Base-by-base conservation (phyloP, 2,329 filamentous ascomycete genomes). In the Botrytis squamosa region DNA sequence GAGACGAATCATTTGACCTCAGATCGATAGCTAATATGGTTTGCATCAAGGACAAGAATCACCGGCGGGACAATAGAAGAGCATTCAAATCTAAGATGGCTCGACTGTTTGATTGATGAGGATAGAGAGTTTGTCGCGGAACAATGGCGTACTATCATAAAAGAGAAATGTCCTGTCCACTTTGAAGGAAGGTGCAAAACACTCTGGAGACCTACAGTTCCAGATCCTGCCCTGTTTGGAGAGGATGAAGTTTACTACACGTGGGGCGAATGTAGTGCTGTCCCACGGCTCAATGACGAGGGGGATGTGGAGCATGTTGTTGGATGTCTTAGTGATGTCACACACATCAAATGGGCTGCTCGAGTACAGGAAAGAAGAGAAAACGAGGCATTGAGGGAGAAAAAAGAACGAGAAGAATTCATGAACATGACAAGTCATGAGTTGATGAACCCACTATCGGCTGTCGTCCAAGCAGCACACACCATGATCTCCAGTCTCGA, bases 351-450 rank as follows among this genome's bases (percentile, higher is more conserved):
- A 49, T 73, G 64, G 64, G 49, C 71, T 25, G 75, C 78, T 52
- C 70, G 25, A 40, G 72, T 76, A 44, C 46, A 69, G 40, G 38
- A 73, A 36, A 73, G 55, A 85, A 78, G 85, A 87, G 75, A 75
- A 73, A 74, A 75, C 65, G 85, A 89, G 73, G 88, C 87, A 2
- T 85, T 89, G 49, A 86, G 88, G 78, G 87, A 86, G 63, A 88
- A 86, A 77, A 84, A 90, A 7, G 90, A 92, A 79, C 92, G 95
- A 79, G 91, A 94, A 77, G 92, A 92, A 76, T 94, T 94, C 77
- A 93, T 94, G 79, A 92, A 93, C 81, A 93, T 93, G 84, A 88
- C 87, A 3, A 88, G 87, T 44, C 74, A 64, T 42, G 65, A 64
- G 70, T 44, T 64, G 62, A 62, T 49, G 65, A 62, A 62, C 38